Evolutionary conservation across 148 eudicot genomes (phyloP).

Genomic region (Gaultheria prostrata): DNA sequence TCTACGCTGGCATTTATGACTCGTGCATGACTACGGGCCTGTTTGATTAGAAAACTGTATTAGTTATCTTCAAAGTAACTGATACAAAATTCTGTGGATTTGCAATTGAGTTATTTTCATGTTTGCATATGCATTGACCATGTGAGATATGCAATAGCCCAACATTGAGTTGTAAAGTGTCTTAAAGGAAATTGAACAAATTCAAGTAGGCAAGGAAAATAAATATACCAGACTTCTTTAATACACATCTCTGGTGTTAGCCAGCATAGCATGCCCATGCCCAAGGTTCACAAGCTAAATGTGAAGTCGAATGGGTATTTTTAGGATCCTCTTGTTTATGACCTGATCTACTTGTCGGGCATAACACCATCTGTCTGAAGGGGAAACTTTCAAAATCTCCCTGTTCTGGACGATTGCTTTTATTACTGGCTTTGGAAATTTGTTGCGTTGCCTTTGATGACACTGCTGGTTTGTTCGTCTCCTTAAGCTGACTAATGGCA

Average conservation of each 20-base stretch:
- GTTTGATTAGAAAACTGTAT: background rate
- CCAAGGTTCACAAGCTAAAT: background rate
- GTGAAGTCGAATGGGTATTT: background rate
- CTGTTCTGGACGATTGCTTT: background rate
- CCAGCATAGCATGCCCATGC: background rate
- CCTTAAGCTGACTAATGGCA: background rate
- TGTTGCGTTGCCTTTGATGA: background rate
- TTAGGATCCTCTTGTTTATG: background rate
- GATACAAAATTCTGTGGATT: too few species aligned
- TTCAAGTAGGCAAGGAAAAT: too few species aligned
- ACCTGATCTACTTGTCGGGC: too few species aligned
- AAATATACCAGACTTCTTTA: background rate
- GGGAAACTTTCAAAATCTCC: background rate
- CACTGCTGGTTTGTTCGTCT: background rate
- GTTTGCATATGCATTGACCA: background rate
- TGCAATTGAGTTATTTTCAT: background rate
- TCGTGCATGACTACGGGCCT: background rate
- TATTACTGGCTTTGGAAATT: background rate
- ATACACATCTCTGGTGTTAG: background rate
- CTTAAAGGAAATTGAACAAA: background rate
- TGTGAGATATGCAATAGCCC: background rate
- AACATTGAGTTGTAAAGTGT: background rate
- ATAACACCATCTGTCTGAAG: background rate
- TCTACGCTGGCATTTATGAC: background rate
- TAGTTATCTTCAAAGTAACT: background rate